A percentile compares a stretch with the other conserved stretches of the same genome.
Evolutionary conservation across 148 eudicot genomes (phyloP).

Genomic region (Silene uniflora): DNA sequence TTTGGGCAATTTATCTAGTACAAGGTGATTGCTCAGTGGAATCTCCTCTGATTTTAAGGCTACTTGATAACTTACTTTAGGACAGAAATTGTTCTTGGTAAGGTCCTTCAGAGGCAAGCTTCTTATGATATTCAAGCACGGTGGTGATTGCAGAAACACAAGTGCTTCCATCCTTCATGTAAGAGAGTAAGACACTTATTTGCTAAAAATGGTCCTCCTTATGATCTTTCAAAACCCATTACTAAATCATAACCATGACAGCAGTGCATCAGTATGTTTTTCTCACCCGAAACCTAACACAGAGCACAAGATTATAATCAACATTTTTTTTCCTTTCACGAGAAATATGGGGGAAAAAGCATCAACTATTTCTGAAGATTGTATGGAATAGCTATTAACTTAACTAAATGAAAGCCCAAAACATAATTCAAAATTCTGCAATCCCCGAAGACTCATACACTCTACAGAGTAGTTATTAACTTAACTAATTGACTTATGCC

Average conservation of each 20-base stretch:
- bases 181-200: background rate
- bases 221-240: conserved; percentile 13
- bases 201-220: background rate
- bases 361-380: background rate
- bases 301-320: background rate
- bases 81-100: conserved; percentile 1
- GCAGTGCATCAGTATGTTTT: background rate
- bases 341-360: background rate
- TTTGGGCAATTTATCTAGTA: conserved; percentile 47
- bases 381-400: no score
- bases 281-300: background rate
- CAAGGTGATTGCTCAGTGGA: conserved; percentile 21
- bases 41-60: conserved; percentile 18
- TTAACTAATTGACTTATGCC: no score
- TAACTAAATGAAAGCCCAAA: background rate
- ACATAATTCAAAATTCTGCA: background rate
- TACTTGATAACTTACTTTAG: conserved; percentile 14
- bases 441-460: background rate
- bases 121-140: conserved; percentile 12
- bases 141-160: conserved; percentile 16
- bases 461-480: no score
- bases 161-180: conserved; percentile 28
- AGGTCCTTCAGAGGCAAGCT: conserved; percentile 10
- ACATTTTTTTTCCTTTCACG: background rate
- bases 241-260: conserved; percentile 3